Evolutionary conservation across 2,329 filamentous ascomycete species (phyloP), one percentile per base, ranked within the genome.

Genomic region (Trichoderma breve): DNA sequence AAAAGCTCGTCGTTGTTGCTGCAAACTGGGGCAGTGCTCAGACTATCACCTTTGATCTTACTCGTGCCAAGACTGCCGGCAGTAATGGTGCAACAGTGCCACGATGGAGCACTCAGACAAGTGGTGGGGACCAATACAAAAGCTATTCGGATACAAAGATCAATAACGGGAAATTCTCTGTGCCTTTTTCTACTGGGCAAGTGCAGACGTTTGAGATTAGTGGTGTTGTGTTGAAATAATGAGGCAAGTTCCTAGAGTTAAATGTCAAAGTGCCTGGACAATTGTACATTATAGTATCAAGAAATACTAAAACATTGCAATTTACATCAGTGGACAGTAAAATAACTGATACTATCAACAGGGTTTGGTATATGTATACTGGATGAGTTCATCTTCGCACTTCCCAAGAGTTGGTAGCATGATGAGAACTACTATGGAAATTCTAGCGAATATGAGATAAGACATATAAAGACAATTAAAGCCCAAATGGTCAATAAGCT

Each of bases 141-240:
- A 68, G 65, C 53, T 68, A 30, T 18, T 43, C 65, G 18, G 65
- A 68, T 30, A 68, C 53, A 7, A 43, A 58, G 65, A 58, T 68
- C 24, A 68, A 32, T 6, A 68, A 58, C 24, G 65, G 65, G 18
- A 51, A 39, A 18, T 68, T 68, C 7, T 58, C 65, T 24, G 65
- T 32, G 12, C 6, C 65, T n/a, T 68, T 68, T 36, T 58, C 65
- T 21, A 32, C 24, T 12, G 65, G 65, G 1, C 65, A 68, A 7
- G 65, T 68, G 34, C 65, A 68, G 65, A 68, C 65, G 21, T 68
- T 68, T 60, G 65, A 68, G 51, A 30, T 68, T 3, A 68, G 65
- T 18, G 65, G 65, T 8, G 65, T 68, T 14, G 65, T 68, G 24
- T 21, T 68, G 11, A 58, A 58, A 21, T 68, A 21, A 34, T 14